Evolutionary conservation across 2,329 filamentous ascomycete genomes (phyloP), one percentile per base, ranked within the genome.

Genomic region (Colletotrichum higginsianum): DNA sequence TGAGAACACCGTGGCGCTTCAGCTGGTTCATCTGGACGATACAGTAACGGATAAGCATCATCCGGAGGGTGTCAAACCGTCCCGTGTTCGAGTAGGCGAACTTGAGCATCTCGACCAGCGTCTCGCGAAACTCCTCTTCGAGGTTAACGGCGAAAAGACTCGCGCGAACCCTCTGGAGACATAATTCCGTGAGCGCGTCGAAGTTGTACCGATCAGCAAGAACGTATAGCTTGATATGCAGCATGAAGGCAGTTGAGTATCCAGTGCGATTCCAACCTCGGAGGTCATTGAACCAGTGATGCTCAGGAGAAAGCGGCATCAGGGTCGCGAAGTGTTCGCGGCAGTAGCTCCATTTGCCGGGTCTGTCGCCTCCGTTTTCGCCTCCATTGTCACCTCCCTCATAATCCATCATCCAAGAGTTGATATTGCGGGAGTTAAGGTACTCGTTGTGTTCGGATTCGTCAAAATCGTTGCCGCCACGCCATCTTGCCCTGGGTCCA

Each of bases 171-270:
- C 49, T 4, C 1, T 46, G 21, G 3, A 67, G 2, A 13, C 47
- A 67, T 0, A 18, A 2, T 0, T 8, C 8, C 11, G 1, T 52
- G 38, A 67, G 57, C 0, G 42, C 1, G 2, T 15, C 2, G 0
- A 62, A 11, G 4, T 21, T 18, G 38, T 66, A 61, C 12, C 12
- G 46, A 5, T 66, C 55, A 7, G 64, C 64, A 7, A 66, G 23
- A 13, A n/a, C 46, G 9, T 66, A 61, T 4, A 66, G 15, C 16
- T 35, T 3, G 1, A n/a, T 9, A 18, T 50, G 64, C 8, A 52
- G 6, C 46, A 66, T 53, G 11, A 61, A 61, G 15, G 4, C 21
- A 3, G 30, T 13, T 1, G 30, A 18, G n/a, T 21, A 7, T 30
- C 18, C 53, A 12, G 53, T 56, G n/a, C 18, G n/a, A 38, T 56